Percentiles rank a stretch among this genome's conserved stretches.
These are phyloP conservation scores for Phytophthora foliorum DNA, from an alignment of 352 stramenopile species.

Conservation along the genomic window DNA sequence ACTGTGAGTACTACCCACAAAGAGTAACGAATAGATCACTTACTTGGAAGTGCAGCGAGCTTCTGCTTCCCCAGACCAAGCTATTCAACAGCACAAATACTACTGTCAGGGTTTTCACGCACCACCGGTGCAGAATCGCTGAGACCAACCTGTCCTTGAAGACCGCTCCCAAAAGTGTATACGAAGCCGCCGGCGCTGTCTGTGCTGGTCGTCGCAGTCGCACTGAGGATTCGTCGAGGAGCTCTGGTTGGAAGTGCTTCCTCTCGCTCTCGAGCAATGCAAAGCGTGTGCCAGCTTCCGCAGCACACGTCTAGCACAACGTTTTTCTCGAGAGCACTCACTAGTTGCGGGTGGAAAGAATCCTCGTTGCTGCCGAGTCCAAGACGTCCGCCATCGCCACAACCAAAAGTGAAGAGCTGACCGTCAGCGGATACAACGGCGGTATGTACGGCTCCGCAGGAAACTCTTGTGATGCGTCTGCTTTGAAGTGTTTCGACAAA, in stretches of 20 bases:
- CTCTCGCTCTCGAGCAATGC: conserved; percentile 48
- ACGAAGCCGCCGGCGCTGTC: conserved; percentile 51
- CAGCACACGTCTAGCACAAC: conserved; percentile 71
- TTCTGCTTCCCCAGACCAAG: conserved; percentile 81
- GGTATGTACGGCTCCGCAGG: conserved; percentile 91
- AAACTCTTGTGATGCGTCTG: conserved; percentile 73
- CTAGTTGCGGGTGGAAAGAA: conserved; percentile 55
- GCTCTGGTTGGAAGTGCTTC: conserved; percentile 16
- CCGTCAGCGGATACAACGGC: conserved; percentile 64
- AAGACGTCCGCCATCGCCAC: conserved; percentile 91
- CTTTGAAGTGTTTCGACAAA: conserved; percentile 56
- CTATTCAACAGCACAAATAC: conserved; percentile 19
- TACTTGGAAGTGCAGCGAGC: conserved; percentile 69
- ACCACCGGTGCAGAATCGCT: background rate
- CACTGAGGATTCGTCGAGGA: background rate
- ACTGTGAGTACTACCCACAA: background rate
- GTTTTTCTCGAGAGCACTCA: conserved; percentile 56
- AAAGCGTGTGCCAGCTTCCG: conserved; percentile 78
- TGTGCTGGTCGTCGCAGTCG: background rate
- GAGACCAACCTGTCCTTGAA: conserved; percentile 68
- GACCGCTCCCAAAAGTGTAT: conserved; percentile 71
- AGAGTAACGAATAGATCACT: conserved; percentile 3
- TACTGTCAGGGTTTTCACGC: background rate
- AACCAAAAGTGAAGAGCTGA: conserved; percentile 89
- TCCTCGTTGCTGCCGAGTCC: conserved; percentile 76